phyloP scores from a whole-genome alignment of 257 asterid genomes.

The Salvia hispanica region DNA sequence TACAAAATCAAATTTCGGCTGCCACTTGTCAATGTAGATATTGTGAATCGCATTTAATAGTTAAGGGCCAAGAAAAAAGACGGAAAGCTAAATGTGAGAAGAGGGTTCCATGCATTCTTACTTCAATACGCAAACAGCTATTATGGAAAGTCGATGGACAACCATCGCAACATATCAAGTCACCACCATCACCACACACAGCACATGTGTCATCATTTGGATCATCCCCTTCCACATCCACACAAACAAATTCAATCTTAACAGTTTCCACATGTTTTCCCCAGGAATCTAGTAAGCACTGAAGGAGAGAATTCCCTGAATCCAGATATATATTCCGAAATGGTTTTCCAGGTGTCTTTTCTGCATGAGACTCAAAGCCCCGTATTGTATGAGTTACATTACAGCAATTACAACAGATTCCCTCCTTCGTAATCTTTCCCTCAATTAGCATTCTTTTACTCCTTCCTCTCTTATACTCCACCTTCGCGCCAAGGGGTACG shows the following conservation, averaged over 20 bases:
- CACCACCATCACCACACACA: conserved; percentile 95
- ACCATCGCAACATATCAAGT: conserved; percentile 87
- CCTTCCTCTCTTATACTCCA: conserved; percentile 55
- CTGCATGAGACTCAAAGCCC: conserved; percentile 78
- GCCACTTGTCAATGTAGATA: conserved; percentile 24
- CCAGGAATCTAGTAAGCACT: conserved; percentile 81
- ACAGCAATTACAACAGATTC: conserved; percentile 86
- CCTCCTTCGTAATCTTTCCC: conserved; percentile 73
- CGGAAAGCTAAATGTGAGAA: conserved; percentile 14
- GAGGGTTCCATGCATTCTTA: conserved; percentile 38
- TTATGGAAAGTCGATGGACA: conserved; percentile 97
- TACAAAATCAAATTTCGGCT: conserved; percentile 1
- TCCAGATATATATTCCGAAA: conserved; percentile 54
- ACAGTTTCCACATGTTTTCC: conserved; percentile 53
- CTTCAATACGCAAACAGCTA: conserved; percentile 76
- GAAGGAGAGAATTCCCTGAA: conserved; percentile 69
- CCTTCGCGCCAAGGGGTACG: conserved; percentile 55
- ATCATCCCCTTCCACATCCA: conserved; percentile 79
- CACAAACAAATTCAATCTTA: conserved; percentile 55
- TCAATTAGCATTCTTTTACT: conserved; percentile 40
- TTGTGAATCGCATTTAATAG: conserved; percentile 23
- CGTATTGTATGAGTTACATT: conserved; percentile 40
- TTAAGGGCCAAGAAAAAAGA: conserved; percentile 24
- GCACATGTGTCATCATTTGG: conserved; percentile 93
- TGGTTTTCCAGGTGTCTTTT: conserved; percentile 53